phyloP scores from a whole-genome alignment of 768 basidiomycete genomes.

The Phanerochaete carnosa region DNA sequence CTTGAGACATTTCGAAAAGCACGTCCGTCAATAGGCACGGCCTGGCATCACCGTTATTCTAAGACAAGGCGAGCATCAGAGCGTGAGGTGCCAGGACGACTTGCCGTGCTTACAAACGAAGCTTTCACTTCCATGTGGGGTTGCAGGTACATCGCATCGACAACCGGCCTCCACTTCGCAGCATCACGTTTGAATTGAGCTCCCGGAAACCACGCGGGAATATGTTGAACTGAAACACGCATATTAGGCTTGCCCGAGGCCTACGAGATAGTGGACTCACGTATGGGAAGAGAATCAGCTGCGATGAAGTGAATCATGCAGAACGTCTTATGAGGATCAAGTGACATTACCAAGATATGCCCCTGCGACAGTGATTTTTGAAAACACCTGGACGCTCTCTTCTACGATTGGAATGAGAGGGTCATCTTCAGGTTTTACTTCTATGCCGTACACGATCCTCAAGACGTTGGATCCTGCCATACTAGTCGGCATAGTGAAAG shows the following conservation, averaged over 20 bases:
- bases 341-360: slow-evolving; percentile 5
- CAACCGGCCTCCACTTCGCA: slow-evolving; percentile 1
- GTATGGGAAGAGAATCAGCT: slow-evolving; percentile 8
- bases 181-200: slow-evolving; percentile 15
- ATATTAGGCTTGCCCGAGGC: neutral
- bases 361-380: slow-evolving; percentile 8
- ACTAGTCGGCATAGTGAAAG: slow-evolving; percentile 2
- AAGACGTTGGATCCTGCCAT: slow-evolving; percentile 14
- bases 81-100: neutral
- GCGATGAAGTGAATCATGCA: neutral
- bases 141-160: slow-evolving; percentile 1
- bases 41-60: neutral
- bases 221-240: slow-evolving; percentile 4
- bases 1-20: neutral
- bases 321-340: too few species aligned
- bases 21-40: neutral
- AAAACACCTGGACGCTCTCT: neutral
- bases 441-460: slow-evolving; percentile 13
- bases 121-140: slow-evolving; percentile 15
- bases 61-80: neutral
- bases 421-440: slow-evolving; percentile 14
- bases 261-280: neutral
- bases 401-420: slow-evolving; percentile 12
- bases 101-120: neutral
- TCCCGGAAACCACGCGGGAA: slow-evolving; percentile 21